A percentile compares a stretch with the other conserved stretches of the same genome.
These are phyloP conservation scores for Botryotinia globosa DNA, from an alignment of 2,329 filamentous ascomycete genomes.

Conservation along the genomic window DNA sequence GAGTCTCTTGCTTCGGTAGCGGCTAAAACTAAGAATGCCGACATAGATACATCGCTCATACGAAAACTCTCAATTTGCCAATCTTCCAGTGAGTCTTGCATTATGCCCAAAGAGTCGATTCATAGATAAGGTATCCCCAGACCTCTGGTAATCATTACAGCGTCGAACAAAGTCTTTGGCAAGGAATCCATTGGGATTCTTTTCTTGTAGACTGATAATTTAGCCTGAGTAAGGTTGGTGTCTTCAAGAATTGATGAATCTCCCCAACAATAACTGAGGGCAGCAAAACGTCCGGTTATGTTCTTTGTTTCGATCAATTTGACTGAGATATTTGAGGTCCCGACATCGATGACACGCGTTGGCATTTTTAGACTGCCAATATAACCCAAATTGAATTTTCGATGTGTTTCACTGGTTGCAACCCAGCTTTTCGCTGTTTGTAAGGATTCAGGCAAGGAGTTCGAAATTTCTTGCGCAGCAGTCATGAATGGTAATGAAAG, in stretches of 20 bases:
- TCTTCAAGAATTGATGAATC: background rate
- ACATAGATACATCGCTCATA: background rate
- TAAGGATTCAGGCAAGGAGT: background rate
- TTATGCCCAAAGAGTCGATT: background rate
- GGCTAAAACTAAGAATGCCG: background rate
- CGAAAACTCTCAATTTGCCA: background rate
- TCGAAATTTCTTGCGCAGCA: background rate
- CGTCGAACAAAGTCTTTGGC: background rate
- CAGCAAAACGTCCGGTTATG: rapidly evolving
- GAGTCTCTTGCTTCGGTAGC: background rate
- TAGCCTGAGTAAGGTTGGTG: background rate
- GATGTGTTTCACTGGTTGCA: background rate
- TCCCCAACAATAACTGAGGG: background rate
- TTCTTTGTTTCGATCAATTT: background rate
- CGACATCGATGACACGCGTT: background rate
- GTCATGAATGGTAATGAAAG: background rate
- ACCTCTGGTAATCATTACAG: background rate
- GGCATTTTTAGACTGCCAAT: background rate
- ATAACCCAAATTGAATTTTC: background rate
- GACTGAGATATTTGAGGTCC: background rate
- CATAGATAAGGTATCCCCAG: background rate
- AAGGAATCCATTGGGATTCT: background rate
- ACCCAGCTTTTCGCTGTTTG: background rate
- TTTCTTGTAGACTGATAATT: background rate
- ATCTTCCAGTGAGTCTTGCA: background rate